These are phyloP conservation scores for Paraphoma chrysanthemicola DNA, from an alignment of 2,329 filamentous ascomycete genomes.

Conservation along the genomic window DNA sequence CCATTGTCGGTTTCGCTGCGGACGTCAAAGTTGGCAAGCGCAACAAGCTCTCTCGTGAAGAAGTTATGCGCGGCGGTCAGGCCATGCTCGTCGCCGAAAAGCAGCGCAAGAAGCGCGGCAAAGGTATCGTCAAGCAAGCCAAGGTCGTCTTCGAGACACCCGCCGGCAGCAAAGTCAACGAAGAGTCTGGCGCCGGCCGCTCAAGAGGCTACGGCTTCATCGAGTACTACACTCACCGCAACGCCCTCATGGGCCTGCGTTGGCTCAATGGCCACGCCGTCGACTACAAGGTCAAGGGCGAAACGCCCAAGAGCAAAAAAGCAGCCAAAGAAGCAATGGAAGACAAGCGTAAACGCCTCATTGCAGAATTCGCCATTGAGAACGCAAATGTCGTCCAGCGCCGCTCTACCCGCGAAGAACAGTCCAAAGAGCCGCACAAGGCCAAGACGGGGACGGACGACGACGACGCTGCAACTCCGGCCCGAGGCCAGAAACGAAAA, in stretches of 20 bases:
- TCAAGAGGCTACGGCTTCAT: conserved; percentile 97
- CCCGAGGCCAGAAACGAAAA: conserved; percentile 48
- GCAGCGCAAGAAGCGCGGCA: conserved; percentile 79
- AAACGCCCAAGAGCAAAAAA: conserved; percentile 51
- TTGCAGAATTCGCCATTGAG: conserved; percentile 98
- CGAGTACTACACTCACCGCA: conserved; percentile 92
- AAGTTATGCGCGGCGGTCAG: conserved; percentile 78
- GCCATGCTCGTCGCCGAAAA: conserved; percentile 83
- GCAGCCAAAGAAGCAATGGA: conserved; percentile 53
- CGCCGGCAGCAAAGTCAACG: conserved; percentile 82
- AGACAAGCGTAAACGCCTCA: conserved; percentile 85
- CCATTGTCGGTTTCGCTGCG: conserved; percentile 90
- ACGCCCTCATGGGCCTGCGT: conserved; percentile 90
- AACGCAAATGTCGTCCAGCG: conserved; percentile 94
- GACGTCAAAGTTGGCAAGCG: conserved; percentile 84
- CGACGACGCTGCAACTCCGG: conserved; percentile 8
- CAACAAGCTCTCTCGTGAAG: conserved; percentile 85
- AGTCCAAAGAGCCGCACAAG: conserved; percentile 56
- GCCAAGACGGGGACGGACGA: conserved; percentile 18
- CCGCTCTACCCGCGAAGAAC: conserved; percentile 69
- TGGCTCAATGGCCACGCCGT: conserved; percentile 85
- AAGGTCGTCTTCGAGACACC: conserved; percentile 93
- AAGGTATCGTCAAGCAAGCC: conserved; percentile 87
- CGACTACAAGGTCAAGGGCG: conserved; percentile 58
- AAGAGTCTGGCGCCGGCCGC: conserved; percentile 77